Base-by-base conservation (phyloP, 768 basidiomycete genomes). In the Lyophyllum atratum region DNA sequence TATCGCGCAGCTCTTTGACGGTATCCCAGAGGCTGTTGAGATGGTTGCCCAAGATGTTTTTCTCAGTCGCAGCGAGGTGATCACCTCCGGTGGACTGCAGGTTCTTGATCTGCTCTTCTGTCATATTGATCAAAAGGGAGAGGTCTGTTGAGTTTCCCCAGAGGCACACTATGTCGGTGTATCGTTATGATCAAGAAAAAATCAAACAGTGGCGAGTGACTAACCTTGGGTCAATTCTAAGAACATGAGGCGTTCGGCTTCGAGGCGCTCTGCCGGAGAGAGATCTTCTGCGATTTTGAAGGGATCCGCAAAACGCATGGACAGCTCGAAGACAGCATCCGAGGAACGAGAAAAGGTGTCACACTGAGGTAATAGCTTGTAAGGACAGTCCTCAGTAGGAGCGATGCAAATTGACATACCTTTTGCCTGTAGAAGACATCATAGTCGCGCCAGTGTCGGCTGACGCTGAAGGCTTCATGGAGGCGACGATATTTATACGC, bases 71-170 rank as follows among this genome's bases (percentile, higher is more conserved):
- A 2, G 95, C 95, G 44, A 98, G 86, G 59, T 93, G 86, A 45
- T 94, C 95, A n/a, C 94, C 93, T 11, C 95, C 95, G 17, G 95
- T 96, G 14, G 94, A 95, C 69, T 98, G 95, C n/a, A 97, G 80
- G 45, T 89, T 84, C 70, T 94, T 95, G 75, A 98, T 97, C 71
- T 97, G 95, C 28, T 97, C 95, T 73, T 98, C 95, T 7, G 91
- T 91, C 95, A 97, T 96, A 74, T 98, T 93, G 72, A 97, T 98
- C 56, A 97, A 80, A 34, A 98, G 81, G 2, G 94, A 96, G 49
- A 97, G 79, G 72, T 97, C 95, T 49, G 95, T 98, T 9, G 95
- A 94, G 74, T 98, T 97, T 15, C 95, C 95, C 95, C 95, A 97
- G 12, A 96, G 80, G 68, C 94, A 96, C 51, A 97, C 93, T 92